Base-by-base conservation (phyloP, 2,329 filamentous ascomycete species). In the Drechslerella dactyloides region DNA sequence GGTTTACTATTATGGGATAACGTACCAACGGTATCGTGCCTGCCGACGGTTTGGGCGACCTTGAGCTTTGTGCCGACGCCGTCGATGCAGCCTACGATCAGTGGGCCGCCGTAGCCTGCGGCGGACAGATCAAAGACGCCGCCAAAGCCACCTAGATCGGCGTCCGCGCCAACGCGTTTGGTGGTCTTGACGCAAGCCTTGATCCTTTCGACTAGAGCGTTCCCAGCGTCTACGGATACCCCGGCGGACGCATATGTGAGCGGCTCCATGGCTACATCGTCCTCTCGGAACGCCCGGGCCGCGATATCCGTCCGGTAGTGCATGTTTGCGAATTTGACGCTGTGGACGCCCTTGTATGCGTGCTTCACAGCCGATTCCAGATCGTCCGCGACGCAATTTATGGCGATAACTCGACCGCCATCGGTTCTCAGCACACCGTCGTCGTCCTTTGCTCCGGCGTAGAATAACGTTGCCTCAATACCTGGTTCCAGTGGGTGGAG, bases 61-160 rank as follows among this genome's bases (percentile, higher is more conserved):
- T 96, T 96, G 76, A 97, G 88, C 83, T 97, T 97, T 54, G 93
- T 97, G 69, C 93, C 94, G 40, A 97, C 92, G 58, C 94, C 94
- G 78, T 99, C 94, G 74, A 97, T 97, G 70, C 92, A 93, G 62
- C 90, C 90, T n/a, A 97, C 91, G 24, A 97, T 82, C 64, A 93
- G 89, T 10, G 93, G 93, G 0, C 89, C 86, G 68, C 86, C 84
- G 78, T 91, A 96, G 58, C 90, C 90, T 11, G 90, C 90, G 55
- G 85, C 85, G 5, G 87, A 82, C 13, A 97, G 83, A 78, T 94
- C 89, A 72, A 96, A 88, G 75, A 91, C 87, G 33, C 94, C 94
- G 55, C 94, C 94, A 77, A 99, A 99, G 1, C 94, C 94, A 69
- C 94, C 94, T 77, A 99, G 97, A 78, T 93, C 87, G 62, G 93